A percentile compares a stretch with the other conserved stretches of the same genome.
Evolutionary conservation across 2,329 filamentous ascomycete species (phyloP).

Genomic region (Fusarium domesticum): DNA sequence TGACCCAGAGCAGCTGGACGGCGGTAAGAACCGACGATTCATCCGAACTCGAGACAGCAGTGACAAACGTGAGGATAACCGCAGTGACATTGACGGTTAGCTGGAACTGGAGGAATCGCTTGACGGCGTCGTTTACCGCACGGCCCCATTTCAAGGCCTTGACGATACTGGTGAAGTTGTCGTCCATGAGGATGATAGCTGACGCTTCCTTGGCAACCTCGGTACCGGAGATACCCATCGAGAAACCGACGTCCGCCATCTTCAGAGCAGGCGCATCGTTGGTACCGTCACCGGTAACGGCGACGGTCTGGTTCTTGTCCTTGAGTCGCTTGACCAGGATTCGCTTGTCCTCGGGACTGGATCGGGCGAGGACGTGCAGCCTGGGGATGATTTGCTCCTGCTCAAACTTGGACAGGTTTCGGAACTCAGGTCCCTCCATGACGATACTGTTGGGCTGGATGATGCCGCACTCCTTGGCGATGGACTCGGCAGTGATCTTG

Average conservation of each 20-base stretch:
- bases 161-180: conserved; percentile 84
- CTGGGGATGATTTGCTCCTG: conserved; percentile 66
- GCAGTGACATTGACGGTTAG: conserved; percentile 90
- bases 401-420: conserved; percentile 63
- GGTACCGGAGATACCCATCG: conserved; percentile 80
- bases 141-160: conserved; percentile 80
- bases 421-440: conserved; percentile 76
- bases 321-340: conserved; percentile 69
- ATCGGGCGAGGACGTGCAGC: conserved; percentile 69
- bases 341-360: conserved; percentile 74
- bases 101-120: conserved; percentile 74
- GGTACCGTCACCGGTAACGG: conserved; percentile 79
- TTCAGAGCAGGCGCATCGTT: conserved; percentile 81
- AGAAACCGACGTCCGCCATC: conserved; percentile 78
- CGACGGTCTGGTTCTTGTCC: conserved; percentile 72
- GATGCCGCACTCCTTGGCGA: conserved; percentile 76
- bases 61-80: conserved; percentile 82
- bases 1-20: conserved; percentile 93
- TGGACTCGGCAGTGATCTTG: conserved; percentile 73
- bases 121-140: conserved; percentile 73
- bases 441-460: conserved; percentile 64
- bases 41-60: conserved; percentile 67
- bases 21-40: conserved; percentile 78
- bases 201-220: conserved; percentile 84
- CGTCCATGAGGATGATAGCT: conserved; percentile 82